Conservation (phyloP, 1,284 basidiomycete species). For the Gomphus bonarii region DNA sequence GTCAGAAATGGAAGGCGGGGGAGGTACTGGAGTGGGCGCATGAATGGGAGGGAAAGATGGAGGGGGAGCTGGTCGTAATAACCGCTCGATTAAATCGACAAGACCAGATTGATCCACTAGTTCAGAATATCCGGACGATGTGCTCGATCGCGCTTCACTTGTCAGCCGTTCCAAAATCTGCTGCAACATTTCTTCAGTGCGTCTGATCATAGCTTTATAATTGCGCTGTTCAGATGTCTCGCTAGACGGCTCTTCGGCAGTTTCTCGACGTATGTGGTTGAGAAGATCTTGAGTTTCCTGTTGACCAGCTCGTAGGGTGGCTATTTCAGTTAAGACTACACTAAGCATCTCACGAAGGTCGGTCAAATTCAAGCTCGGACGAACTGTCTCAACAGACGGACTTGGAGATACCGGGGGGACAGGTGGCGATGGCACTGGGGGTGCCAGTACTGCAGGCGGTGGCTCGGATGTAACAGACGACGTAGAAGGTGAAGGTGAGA, state of each 20-base stretch:
- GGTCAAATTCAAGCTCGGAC: constrained; percentile 9
- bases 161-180: constrained; percentile 11
- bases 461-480: constrained; percentile 22
- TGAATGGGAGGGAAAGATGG: constrained; percentile 24
- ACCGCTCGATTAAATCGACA: constrained; percentile 10
- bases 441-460: background rate
- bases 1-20: constrained; percentile 43
- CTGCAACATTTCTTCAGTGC: constrained; percentile 36
- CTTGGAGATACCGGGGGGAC: background rate
- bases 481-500: constrained; percentile 28
- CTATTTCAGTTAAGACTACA: constrained; percentile 40
- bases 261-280: constrained; percentile 28
- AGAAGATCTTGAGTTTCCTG: constrained; percentile 39
- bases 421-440: background rate
- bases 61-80: constrained; percentile 15
- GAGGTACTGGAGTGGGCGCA: constrained; percentile 30
- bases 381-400: constrained; percentile 1
- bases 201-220: constrained; percentile 25
- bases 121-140: background rate
- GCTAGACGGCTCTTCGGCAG: background rate
- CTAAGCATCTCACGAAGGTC: constrained; percentile 29
- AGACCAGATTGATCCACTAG: background rate
- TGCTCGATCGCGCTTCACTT: background rate
- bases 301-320: constrained; percentile 48
- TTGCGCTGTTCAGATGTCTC: constrained; percentile 25